A percentile compares a stretch with the other conserved stretches of the same genome.
These are phyloP conservation scores for Daucus carota DNA, from an alignment of 129 eudicot genomes.

Conservation along the genomic window DH1_v3.0 NC_030384.2:41344501-41345000, in stretches of 20 bases:
- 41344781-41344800: conserved; percentile 97
- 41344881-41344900: conserved; percentile 30
- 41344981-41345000: too few relatives aligned
- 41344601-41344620: not conserved
- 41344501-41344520: too few relatives aligned
- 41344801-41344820: conserved; percentile 62
- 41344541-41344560: not conserved
- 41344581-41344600: not conserved
- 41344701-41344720: conserved; percentile 73
- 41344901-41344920: not conserved
- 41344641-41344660: not conserved
- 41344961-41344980: too few relatives aligned
- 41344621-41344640: not conserved
- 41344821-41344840: conserved; percentile 48
- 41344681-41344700: conserved; percentile 10
- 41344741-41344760: conserved; percentile 68
- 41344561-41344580: not conserved
- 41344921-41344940: not conserved
- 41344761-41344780: conserved; percentile 56
- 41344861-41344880: conserved; percentile 48
- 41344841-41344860: conserved; percentile 51
- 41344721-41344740: conserved; percentile 66
- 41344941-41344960: too few relatives aligned
- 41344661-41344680: not conserved
- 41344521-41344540: not conserved